Conservation (phyloP, 345 rosid genomes). For the Euphorbia pulcherrima region DNA sequence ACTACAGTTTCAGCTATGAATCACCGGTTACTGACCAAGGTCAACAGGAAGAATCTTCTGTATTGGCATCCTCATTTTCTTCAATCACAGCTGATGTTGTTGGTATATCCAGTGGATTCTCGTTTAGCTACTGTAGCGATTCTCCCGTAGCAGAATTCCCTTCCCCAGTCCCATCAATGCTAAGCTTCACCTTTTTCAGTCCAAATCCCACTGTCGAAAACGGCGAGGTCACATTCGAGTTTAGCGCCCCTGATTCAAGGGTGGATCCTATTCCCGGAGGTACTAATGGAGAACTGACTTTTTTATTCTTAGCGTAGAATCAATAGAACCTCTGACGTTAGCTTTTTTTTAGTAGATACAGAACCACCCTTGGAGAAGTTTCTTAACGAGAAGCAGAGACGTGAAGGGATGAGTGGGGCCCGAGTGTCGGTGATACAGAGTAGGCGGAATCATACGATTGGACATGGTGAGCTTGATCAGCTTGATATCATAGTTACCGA, state of each 20-base stretch:
- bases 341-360: constrained; percentile 19
- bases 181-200: constrained; percentile 63
- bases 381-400: constrained; percentile 27
- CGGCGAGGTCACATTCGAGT: constrained; percentile 9
- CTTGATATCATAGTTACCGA: constrained; percentile 50
- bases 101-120: constrained; percentile 42
- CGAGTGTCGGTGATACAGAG: constrained; percentile 48
- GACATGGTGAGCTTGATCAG: constrained; percentile 64
- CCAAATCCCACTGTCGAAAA: constrained; percentile 33
- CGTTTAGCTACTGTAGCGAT: constrained; percentile 45
- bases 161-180: constrained; percentile 52
- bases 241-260: constrained; percentile 14
- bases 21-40: constrained; percentile 18
- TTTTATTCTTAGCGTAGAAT: background rate
- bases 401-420: constrained; percentile 35
- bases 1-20: constrained; percentile 52
- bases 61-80: constrained; percentile 51
- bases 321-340: background rate
- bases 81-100: constrained; percentile 36
- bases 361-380: constrained; percentile 40
- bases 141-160: constrained; percentile 33
- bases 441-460: constrained; percentile 63
- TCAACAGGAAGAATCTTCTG: constrained; percentile 31
- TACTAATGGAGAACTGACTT: constrained; percentile 13
- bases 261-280: constrained; percentile 39